These are phyloP conservation scores for Gentiana straminea DNA, from an alignment of 257 asterid species.

Conservation along the genomic window DNA sequence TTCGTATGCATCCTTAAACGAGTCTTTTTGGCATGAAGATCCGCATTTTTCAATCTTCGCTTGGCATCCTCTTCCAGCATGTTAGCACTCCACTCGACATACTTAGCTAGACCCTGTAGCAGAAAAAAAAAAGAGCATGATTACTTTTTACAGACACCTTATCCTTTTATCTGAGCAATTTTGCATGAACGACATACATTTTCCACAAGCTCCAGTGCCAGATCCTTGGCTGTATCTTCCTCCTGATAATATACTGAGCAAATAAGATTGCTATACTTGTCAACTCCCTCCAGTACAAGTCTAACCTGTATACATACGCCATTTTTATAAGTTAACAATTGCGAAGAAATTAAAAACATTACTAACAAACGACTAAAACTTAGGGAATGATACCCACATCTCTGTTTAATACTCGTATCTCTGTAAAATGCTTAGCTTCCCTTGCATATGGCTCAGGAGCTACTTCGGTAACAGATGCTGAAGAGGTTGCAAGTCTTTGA, in stretches of 20 bases:
- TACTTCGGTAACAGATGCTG: slow-evolving; percentile 52
- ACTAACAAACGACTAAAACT: neutral
- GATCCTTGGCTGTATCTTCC: slow-evolving; percentile 81
- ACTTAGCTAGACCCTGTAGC: slow-evolving; percentile 68
- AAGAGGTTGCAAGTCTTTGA: slow-evolving; percentile 68
- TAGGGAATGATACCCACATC: slow-evolving; percentile 43
- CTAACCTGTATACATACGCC: slow-evolving; percentile 51
- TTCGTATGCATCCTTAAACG: slow-evolving; percentile 82
- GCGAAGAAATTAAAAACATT: neutral
- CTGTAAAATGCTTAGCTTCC: slow-evolving; percentile 97
- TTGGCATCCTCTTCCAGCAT: slow-evolving; percentile 66
- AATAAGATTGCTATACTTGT: slow-evolving; percentile 76
- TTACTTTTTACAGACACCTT: too few species aligned
- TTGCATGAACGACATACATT: slow-evolving; percentile 32
- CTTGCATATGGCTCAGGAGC: slow-evolving; percentile 82
- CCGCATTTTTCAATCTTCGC: slow-evolving; percentile 68
- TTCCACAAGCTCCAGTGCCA: slow-evolving; percentile 87
- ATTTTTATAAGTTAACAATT: neutral
- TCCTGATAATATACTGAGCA: slow-evolving; percentile 86
- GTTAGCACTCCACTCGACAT: slow-evolving; percentile 91
- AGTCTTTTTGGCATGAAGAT: slow-evolving; percentile 79
- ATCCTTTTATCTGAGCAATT: too few species aligned
- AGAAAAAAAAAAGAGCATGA: neutral
- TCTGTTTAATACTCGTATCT: slow-evolving; percentile 83
- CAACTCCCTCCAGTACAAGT: slow-evolving; percentile 91